Conservation (phyloP, 2,329 filamentous ascomycete genomes). For the Periconia macrospinosa region DNA sequence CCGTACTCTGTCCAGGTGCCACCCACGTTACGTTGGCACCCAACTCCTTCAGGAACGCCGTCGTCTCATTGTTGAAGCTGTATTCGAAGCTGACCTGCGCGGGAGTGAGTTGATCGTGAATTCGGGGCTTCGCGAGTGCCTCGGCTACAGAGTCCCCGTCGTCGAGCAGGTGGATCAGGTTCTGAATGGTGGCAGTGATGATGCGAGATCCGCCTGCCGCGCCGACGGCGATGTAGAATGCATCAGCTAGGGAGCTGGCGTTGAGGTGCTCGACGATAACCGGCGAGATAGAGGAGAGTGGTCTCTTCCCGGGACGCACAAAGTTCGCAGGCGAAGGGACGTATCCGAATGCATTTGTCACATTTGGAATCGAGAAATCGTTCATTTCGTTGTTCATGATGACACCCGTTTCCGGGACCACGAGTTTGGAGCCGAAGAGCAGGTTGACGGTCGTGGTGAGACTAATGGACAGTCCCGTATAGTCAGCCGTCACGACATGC, state of each 20-base stretch:
- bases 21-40: slow-evolving; percentile 77
- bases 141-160: slow-evolving; percentile 61
- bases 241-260: slow-evolving; percentile 44
- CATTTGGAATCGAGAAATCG: slow-evolving; percentile 76
- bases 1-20: slow-evolving; percentile 64
- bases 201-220: slow-evolving; percentile 83
- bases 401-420: slow-evolving; percentile 80
- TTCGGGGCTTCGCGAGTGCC: slow-evolving; percentile 66
- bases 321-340: slow-evolving; percentile 79
- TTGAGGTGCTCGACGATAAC: slow-evolving; percentile 70
- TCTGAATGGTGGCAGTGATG: slow-evolving; percentile 76
- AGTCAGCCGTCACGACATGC: slow-evolving; percentile 73
- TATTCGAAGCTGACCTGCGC: slow-evolving; percentile 70
- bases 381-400: slow-evolving; percentile 65
- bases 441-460: slow-evolving; percentile 88
- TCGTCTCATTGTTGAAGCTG: slow-evolving; percentile 65
- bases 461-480: slow-evolving; percentile 72
- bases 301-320: slow-evolving; percentile 77
- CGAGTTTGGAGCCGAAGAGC: slow-evolving; percentile 76
- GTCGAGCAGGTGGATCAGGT: slow-evolving; percentile 73
- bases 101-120: slow-evolving; percentile 83
- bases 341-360: slow-evolving; percentile 82
- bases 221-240: slow-evolving; percentile 69
- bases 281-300: slow-evolving; percentile 80
- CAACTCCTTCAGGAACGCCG: slow-evolving; percentile 61